Conservation (phyloP, 2,329 filamentous ascomycete genomes). For the Diaporthe aspalathi region DNA sequence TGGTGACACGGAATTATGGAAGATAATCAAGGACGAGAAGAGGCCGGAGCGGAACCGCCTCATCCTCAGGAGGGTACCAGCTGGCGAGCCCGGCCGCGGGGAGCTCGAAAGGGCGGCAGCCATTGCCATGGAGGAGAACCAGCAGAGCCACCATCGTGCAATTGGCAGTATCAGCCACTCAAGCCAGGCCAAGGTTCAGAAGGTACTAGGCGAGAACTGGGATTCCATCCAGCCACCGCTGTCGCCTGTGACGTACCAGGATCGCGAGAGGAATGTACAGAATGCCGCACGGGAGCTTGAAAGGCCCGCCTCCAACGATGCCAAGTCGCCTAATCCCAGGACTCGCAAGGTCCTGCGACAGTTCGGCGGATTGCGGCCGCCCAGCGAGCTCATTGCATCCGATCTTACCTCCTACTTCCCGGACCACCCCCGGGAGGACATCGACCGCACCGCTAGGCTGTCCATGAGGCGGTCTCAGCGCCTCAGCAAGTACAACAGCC, state of each 20-base stretch:
- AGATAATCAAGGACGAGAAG: constrained; percentile 87
- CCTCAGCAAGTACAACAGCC: constrained; percentile 91
- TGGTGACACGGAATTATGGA: constrained; percentile 87
- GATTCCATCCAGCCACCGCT: constrained; percentile 85
- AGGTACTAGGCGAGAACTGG: constrained; percentile 88
- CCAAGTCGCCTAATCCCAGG: constrained; percentile 53
- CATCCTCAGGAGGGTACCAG: constrained; percentile 92
- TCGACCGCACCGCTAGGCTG: constrained; percentile 93
- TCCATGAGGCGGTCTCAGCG: constrained; percentile 91
- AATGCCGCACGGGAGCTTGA: constrained; percentile 70
- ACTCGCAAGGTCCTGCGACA: constrained; percentile 73
- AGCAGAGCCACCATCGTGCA: constrained; percentile 75
- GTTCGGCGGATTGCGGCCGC: constrained; percentile 92
- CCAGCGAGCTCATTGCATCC: constrained; percentile 96
- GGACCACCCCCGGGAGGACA: constrained; percentile 91
- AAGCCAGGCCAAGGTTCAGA: constrained; percentile 88
- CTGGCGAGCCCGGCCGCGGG: constrained; percentile 86
- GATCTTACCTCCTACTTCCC: constrained; percentile 98
- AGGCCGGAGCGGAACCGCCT: constrained; percentile 89
- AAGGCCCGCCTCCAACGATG: constrained; percentile 63
- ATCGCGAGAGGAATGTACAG: constrained; percentile 75
- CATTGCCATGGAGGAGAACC: constrained; percentile 89
- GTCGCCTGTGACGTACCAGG: constrained; percentile 80
- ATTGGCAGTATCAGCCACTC: constrained; percentile 76
- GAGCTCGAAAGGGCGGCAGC: constrained; percentile 89